Percentiles rank a stretch among this genome's conserved stretches.
Conservation (phyloP, 2,329 filamentous ascomycete species). For the Penicillium sp. region DNA sequence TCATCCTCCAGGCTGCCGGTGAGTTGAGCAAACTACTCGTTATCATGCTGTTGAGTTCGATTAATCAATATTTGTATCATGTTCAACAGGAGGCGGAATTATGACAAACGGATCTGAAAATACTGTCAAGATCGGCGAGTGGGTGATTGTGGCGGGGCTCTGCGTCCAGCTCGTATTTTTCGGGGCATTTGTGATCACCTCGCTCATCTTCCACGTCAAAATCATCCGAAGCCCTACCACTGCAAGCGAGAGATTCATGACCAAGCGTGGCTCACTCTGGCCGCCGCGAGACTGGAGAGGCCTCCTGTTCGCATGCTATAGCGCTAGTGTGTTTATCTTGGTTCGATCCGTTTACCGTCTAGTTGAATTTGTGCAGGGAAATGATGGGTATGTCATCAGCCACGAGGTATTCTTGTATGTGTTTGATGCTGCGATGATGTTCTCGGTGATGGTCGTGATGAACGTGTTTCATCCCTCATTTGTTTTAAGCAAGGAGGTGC, state of each 20-base stretch:
- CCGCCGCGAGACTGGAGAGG: neutral
- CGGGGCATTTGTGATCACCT: constrained; percentile 2
- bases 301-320: neutral
- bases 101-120: constrained; percentile 1
- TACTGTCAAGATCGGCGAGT: constrained; percentile 5
- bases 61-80: neutral
- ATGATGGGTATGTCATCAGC: constrained; percentile 8
- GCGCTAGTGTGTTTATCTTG: constrained; percentile 1
- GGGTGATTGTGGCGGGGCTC: constrained; percentile 6
- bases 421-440: constrained; percentile 17
- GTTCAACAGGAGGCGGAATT: constrained; percentile 8
- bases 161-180: constrained; percentile 7
- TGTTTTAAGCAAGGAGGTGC: too few species aligned
- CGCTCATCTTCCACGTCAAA: neutral
- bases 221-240: neutral
- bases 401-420: constrained; percentile 19
- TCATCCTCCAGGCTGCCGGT: constrained; percentile 7
- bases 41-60: too few species aligned
- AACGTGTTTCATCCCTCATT: too few species aligned
- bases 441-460: constrained; percentile 7
- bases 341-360: constrained; percentile 4
- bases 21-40: neutral
- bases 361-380: constrained; percentile 14
- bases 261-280: neutral
- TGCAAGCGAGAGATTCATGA: neutral